A percentile compares a stretch with the other conserved stretches of the same genome.
These are phyloP conservation scores for Amniculicola lignicola DNA, from an alignment of 495 filamentous ascomycete species.

Conservation along the genomic window DNA sequence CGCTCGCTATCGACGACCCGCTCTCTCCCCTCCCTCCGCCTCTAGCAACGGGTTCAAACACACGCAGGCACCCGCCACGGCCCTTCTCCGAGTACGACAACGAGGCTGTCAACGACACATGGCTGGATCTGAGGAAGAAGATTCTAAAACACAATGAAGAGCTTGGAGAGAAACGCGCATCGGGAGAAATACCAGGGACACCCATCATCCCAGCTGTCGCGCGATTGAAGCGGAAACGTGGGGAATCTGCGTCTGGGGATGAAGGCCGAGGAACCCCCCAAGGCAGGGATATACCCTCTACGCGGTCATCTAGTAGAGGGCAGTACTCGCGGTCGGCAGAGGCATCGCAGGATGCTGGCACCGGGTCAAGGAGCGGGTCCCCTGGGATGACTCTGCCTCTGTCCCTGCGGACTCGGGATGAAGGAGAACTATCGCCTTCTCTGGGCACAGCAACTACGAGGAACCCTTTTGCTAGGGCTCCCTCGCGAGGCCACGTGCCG, in stretches of 20 bases:
- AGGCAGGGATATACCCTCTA: slow-evolving; percentile 25
- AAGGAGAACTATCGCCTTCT: background rate
- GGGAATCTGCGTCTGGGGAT: slow-evolving; percentile 22
- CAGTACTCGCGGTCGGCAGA: slow-evolving; percentile 21
- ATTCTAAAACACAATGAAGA: slow-evolving; percentile 40
- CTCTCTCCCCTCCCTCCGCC: slow-evolving; percentile 44
- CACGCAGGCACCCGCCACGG: slow-evolving; percentile 38
- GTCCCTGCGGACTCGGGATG: slow-evolving; percentile 19
- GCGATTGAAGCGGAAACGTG: slow-evolving; percentile 25
- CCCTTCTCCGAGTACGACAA: slow-evolving; percentile 46
- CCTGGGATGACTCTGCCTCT: slow-evolving; percentile 10
- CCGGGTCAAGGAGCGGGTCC: background rate
- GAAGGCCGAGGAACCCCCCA: background rate
- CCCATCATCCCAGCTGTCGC: slow-evolving; percentile 17
- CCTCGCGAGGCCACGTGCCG: slow-evolving; percentile 35
- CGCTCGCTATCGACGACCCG: slow-evolving; percentile 45
- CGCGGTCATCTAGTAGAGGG: background rate
- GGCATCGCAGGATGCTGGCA: background rate
- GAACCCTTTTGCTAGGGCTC: slow-evolving; percentile 45
- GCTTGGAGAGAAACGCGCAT: slow-evolving; percentile 30
- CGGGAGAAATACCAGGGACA: slow-evolving; percentile 11
- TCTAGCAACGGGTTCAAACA: slow-evolving; percentile 16
- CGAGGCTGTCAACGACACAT: slow-evolving; percentile 41
- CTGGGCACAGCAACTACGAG: slow-evolving; percentile 37
- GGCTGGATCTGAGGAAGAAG: slow-evolving; percentile 40